Base-by-base conservation (phyloP, 768 basidiomycete genomes). In the Cystofilobasidium bisporidii region DNA sequence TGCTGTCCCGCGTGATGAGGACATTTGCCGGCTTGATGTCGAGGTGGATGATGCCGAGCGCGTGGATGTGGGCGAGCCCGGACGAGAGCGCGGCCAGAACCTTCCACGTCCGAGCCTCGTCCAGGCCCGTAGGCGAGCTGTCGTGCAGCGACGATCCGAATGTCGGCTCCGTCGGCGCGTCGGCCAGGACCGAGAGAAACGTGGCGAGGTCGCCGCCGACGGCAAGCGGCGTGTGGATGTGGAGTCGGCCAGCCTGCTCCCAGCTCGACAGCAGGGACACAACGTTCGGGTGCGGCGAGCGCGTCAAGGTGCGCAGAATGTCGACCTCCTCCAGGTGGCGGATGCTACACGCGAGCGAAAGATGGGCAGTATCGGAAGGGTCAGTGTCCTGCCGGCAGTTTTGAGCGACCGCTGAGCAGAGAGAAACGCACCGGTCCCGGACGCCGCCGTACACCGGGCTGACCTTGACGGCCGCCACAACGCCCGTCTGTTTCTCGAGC, bases 21-120 rank as follows among this genome's bases (percentile, higher is more conserved):
- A 99, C 86, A 76, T 99, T 99, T 47, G 90, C 89, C 20, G 96
- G 94, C 80, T 99, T 99, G 71, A 99, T 78, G 79, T 99, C 96
- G 61, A 99, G 83, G 79, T 99, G 96, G 62, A 98, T 87, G 67
- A 96, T 85, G 65, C 87, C 87, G 47, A 86, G 83, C 72, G 83
- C 81, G 78, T 99, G 96, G 64, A 98, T 87, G 79, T 94, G 92
- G 64, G 81, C 81, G 70, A 98, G 81, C 70, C 91, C 94, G 76
- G 61, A 69, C 36, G 87, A 86, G 69, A 98, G 81, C 77, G 97
- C 93, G 60, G 84, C 86, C 69, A 93, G 80, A 71, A 93, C 86
- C 82, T 97, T 98, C 96, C 96, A 99, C 61, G 93, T 86, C 71
- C 90, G 82, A 26, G 86, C 85, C 78, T 98, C 94, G 73, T 94